Percentiles rank a stretch among this genome's conserved stretches.
Conservation (phyloP, 164 flowering plant species). For the Piper betle region DNA sequence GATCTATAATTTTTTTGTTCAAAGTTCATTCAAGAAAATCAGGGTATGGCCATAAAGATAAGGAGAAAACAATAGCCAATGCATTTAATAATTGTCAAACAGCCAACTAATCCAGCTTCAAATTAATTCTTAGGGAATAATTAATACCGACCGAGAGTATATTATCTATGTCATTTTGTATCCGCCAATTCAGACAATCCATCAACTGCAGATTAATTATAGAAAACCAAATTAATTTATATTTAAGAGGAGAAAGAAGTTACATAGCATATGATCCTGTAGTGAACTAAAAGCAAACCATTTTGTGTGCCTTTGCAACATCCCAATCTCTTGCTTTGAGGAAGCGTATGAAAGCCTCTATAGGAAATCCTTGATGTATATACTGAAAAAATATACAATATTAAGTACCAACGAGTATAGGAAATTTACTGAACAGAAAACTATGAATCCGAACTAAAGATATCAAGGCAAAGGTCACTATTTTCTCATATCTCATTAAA, state of each 20-base stretch:
- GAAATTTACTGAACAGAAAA: neutral
- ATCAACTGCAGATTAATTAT: slow-evolving; percentile 37
- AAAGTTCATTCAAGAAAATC: too few species aligned
- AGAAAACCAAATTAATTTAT: slow-evolving; percentile 2
- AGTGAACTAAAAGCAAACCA: slow-evolving; percentile 36
- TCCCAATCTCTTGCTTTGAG: slow-evolving; percentile 93
- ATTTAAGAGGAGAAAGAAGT: neutral
- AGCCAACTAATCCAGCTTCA: neutral
- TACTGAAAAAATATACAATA: slow-evolving; percentile 35
- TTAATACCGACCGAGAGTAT: slow-evolving; percentile 56
- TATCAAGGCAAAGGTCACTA: neutral
- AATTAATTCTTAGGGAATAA: neutral
- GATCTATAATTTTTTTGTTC: too few species aligned
- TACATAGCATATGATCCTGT: neutral
- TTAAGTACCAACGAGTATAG: too few species aligned
- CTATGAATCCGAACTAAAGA: neutral
- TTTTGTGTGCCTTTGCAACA: slow-evolving; percentile 72
- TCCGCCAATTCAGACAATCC: slow-evolving; percentile 81
- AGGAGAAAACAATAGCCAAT: too few species aligned
- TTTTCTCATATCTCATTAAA: neutral
- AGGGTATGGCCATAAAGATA: too few species aligned
- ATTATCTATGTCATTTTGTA: slow-evolving; percentile 67
- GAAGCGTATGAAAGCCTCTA: slow-evolving; percentile 57
- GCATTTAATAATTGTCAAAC: too few species aligned
- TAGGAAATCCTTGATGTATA: slow-evolving; percentile 65